These are phyloP conservation scores for Mycena polygramma DNA, from an alignment of 768 basidiomycete genomes.

Conservation along the genomic window DNA sequence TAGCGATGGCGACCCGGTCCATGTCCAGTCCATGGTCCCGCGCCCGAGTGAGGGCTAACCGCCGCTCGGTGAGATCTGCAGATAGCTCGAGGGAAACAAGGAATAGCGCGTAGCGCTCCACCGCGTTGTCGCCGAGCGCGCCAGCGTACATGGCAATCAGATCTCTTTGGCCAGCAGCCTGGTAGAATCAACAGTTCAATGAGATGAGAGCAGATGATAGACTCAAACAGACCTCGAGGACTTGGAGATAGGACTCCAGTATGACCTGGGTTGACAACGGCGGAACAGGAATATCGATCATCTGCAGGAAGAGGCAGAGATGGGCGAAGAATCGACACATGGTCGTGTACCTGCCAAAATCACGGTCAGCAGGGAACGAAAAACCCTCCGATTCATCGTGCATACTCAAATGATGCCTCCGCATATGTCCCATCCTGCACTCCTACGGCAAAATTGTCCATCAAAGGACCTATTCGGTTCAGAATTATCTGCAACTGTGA, in stretches of 20 bases:
- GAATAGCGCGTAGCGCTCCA: conserved; percentile 93
- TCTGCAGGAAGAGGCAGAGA: conserved; percentile 87
- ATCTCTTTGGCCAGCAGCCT: conserved; percentile 83
- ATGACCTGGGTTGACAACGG: conserved; percentile 83
- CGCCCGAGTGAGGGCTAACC: conserved; percentile 78
- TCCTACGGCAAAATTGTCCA: conserved; percentile 76
- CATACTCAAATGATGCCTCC: conserved; percentile 68
- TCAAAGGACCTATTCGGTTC: conserved; percentile 72
- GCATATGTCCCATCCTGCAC: conserved; percentile 66
- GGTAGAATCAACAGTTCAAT: conserved; percentile 10
- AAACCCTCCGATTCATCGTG: conserved; percentile 23
- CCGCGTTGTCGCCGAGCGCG: conserved; percentile 89
- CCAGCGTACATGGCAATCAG: conserved; percentile 96
- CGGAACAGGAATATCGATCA: conserved; percentile 83
- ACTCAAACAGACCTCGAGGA: conserved; percentile 75
- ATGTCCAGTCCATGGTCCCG: conserved; percentile 89
- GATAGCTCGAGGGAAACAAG: conserved; percentile 80
- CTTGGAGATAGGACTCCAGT: conserved; percentile 88
- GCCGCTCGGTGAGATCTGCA: conserved; percentile 73
- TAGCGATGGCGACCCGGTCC: conserved; percentile 80
- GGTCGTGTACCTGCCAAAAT: conserved; percentile 66
- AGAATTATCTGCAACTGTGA: conserved; percentile 87
- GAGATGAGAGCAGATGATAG: not conserved
- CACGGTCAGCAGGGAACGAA: not conserved
- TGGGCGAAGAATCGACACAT: conserved; percentile 95